Percentiles rank a stretch among this genome's conserved stretches.
These are phyloP conservation scores for Ogataea ganodermae DNA, from an alignment of 805 yeast genomes.

Conservation along the genomic window DNA sequence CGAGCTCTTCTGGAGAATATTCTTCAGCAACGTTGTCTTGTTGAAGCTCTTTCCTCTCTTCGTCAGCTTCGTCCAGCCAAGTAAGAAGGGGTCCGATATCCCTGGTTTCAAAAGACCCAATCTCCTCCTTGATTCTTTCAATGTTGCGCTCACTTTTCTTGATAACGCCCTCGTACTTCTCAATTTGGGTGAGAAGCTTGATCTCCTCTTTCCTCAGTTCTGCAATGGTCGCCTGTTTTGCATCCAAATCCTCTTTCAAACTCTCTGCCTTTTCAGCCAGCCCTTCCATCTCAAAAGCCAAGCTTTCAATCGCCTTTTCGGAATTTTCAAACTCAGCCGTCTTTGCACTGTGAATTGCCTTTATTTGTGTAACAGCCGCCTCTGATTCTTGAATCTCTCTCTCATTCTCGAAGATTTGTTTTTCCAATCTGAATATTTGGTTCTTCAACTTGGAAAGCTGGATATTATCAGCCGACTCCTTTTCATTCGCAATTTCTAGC, in stretches of 20 bases:
- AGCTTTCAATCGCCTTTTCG: slow-evolving; percentile 36
- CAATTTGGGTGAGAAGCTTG: slow-evolving; percentile 64
- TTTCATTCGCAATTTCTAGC: slow-evolving; percentile 59
- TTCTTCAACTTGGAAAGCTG: slow-evolving; percentile 61
- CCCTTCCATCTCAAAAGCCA: slow-evolving; percentile 38
- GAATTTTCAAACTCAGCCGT: slow-evolving; percentile 32
- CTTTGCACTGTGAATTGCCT: slow-evolving; percentile 30
- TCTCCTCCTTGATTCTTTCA: slow-evolving; percentile 40
- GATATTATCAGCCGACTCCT: slow-evolving; percentile 57
- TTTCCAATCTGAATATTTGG: slow-evolving; percentile 58
- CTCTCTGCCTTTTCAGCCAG: slow-evolving; percentile 42
- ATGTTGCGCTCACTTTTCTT: slow-evolving; percentile 43
- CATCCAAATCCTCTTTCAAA: slow-evolving; percentile 43
- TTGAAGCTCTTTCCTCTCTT: slow-evolving; percentile 20
- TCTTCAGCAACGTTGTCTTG: slow-evolving; percentile 38
- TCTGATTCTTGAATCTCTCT: slow-evolving; percentile 44
- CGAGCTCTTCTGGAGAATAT: slow-evolving; percentile 48
- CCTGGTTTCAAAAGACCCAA: slow-evolving; percentile 49
- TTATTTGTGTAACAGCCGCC: slow-evolving; percentile 38
- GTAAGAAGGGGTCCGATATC: slow-evolving; percentile 53
- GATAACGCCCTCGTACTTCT: slow-evolving; percentile 48
- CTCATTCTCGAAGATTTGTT: slow-evolving; percentile 47
- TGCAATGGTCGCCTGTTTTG: slow-evolving; percentile 47
- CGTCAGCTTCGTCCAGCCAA: slow-evolving; percentile 49
- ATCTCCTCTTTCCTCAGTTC: slow-evolving; percentile 64